Conservation (phyloP, 2,329 filamentous ascomycete genomes). For the Arthrinium puccinioides region DNA sequence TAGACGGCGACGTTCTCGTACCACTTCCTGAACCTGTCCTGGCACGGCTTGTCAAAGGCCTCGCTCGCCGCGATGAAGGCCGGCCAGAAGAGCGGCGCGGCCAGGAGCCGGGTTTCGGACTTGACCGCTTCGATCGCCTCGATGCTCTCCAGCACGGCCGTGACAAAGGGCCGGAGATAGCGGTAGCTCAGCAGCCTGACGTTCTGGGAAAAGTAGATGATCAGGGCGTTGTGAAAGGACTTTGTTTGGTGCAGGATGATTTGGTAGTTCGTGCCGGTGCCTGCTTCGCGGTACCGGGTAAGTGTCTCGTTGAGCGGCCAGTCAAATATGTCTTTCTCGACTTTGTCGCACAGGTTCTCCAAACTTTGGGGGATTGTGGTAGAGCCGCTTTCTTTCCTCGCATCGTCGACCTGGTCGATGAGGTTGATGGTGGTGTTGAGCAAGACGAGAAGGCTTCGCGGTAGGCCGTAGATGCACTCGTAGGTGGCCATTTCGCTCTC, state of each 20-base stretch:
- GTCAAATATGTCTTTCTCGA: slow-evolving; percentile 4
- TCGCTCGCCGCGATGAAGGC: slow-evolving; percentile 7
- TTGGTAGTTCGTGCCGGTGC: not conserved
- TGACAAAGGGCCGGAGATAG: slow-evolving; percentile 3
- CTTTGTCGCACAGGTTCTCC: slow-evolving; percentile 2
- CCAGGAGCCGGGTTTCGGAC: slow-evolving; percentile 1
- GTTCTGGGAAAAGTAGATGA: slow-evolving; percentile 60
- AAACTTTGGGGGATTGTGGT: slow-evolving; percentile 34
- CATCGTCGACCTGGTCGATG: slow-evolving; percentile 48
- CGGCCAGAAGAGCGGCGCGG: slow-evolving; percentile 6
- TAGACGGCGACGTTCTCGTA: slow-evolving; percentile 11
- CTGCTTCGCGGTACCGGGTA: not conserved
- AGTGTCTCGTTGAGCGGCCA: slow-evolving; percentile 1
- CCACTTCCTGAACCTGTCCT: slow-evolving; percentile 13
- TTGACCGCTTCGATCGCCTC: slow-evolving; percentile 7
- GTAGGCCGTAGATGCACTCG: slow-evolving; percentile 13
- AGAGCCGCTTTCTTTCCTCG: slow-evolving; percentile 64
- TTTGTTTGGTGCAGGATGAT: slow-evolving; percentile 38
- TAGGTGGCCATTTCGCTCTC: slow-evolving; percentile 4
- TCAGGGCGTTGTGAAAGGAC: slow-evolving; percentile 60
- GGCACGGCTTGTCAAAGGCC: slow-evolving; percentile 28
- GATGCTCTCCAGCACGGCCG: slow-evolving; percentile 5
- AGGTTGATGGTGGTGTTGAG: slow-evolving; percentile 41
- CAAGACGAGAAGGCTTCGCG: slow-evolving; percentile 7
- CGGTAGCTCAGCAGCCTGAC: slow-evolving; percentile 3